These are phyloP conservation scores for Cyphellophora attinorum DNA, from an alignment of 2,329 filamentous ascomycete genomes.

Conservation along the genomic window DNA sequence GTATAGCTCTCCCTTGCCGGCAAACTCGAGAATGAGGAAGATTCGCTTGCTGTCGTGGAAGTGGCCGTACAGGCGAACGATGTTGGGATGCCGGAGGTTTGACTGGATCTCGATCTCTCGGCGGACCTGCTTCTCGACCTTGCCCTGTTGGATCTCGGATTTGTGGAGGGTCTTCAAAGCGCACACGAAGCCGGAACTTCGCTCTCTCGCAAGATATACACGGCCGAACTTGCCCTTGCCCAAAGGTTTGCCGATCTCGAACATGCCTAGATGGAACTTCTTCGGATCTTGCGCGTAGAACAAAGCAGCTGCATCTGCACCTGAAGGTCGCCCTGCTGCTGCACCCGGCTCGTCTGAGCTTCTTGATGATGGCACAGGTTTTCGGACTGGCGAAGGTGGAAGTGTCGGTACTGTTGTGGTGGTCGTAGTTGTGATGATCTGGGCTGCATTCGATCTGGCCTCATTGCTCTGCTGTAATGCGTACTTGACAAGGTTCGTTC, in stretches of 20 bases:
- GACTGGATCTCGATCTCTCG: constrained; percentile 86
- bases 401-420: constrained; percentile 22
- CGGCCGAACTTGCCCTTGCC: constrained; percentile 83
- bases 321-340: constrained; percentile 10
- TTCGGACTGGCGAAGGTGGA: constrained; percentile 44
- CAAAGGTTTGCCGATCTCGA: constrained; percentile 78
- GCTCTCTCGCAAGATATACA: constrained; percentile 75
- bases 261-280: constrained; percentile 83
- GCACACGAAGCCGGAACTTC: constrained; percentile 71
- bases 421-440: constrained; percentile 38
- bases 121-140: constrained; percentile 77
- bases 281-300: constrained; percentile 44
- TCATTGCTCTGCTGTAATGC: constrained; percentile 70
- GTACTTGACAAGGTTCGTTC: constrained; percentile 78
- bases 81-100: constrained; percentile 77
- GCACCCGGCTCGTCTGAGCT: constrained; percentile 40
- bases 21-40: constrained; percentile 80
- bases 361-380: constrained; percentile 34
- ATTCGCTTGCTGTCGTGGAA: constrained; percentile 85
- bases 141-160: constrained; percentile 67
- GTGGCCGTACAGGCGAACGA: constrained; percentile 73
- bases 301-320: constrained; percentile 29
- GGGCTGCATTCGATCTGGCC: constrained; percentile 45
- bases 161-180: constrained; percentile 82
- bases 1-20: constrained; percentile 77